Percentiles rank a stretch among this genome's conserved stretches.
phyloP scores from a whole-genome alignment of 2,329 filamentous ascomycete genomes.

The Mariannaea elegans region DNA sequence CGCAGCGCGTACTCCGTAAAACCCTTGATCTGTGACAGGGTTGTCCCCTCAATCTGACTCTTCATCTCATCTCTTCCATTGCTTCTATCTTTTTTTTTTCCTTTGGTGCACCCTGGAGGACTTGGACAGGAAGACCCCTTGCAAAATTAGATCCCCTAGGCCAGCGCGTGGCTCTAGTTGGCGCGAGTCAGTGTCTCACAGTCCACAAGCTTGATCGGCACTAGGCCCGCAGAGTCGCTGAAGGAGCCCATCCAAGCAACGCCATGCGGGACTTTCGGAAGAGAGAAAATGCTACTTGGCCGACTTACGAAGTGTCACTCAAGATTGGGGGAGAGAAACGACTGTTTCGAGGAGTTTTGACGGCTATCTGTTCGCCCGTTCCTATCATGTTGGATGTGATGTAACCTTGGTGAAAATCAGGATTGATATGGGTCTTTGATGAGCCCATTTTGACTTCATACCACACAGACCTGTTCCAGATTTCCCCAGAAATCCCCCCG shows the following conservation, averaged over 20 bases:
- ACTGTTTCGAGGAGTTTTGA: too few species aligned
- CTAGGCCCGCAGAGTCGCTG: conserved; percentile 8
- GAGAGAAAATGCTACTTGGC: too few species aligned
- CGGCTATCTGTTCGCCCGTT: too few species aligned
- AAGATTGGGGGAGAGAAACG: too few species aligned
- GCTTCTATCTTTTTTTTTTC: too few species aligned
- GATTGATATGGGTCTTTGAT: neutral
- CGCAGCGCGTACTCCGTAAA: neutral
- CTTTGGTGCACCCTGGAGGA: too few species aligned
- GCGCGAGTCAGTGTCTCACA: conserved; percentile 23
- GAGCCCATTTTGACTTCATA: conserved; percentile 10
- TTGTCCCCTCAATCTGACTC: conserved; percentile 1
- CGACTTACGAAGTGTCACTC: too few species aligned
- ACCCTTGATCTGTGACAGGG: neutral
- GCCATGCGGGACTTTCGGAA: neutral
- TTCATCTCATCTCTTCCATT: neutral
- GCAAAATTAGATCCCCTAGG: conserved; percentile 10
- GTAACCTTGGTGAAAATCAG: too few species aligned
- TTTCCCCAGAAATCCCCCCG: conserved; percentile 21
- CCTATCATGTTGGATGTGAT: too few species aligned
- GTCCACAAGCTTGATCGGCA: conserved; percentile 16
- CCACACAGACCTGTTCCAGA: conserved; percentile 17
- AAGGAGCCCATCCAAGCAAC: too few species aligned
- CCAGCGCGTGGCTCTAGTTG: conserved; percentile 17
- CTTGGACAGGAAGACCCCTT: neutral